Evolutionary conservation across 108 stramenopile genomes (phyloP).

Genomic region (Cyclotella kingstonii): DNA sequence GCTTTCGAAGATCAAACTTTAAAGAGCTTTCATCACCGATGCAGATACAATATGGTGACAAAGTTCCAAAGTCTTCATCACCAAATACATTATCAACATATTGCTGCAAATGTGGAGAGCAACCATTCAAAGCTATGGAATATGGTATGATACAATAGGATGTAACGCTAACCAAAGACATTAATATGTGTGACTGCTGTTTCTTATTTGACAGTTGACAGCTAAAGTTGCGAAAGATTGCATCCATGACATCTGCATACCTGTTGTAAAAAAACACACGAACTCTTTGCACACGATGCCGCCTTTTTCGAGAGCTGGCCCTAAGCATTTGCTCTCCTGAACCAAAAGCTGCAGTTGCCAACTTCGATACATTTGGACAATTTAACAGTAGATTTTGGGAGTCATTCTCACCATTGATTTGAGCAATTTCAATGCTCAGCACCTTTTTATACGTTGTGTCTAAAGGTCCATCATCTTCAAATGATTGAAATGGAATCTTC

Average conservation of each 20-base stretch:
- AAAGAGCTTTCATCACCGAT: conserved; percentile 52
- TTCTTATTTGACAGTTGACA: neutral
- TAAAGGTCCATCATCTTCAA: conserved; percentile 65
- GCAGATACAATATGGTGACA: conserved; percentile 62
- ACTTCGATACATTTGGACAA: conserved; percentile 12
- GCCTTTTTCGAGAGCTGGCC: conserved; percentile 20
- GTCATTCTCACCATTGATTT: conserved; percentile 7
- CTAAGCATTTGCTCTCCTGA: conserved; percentile 4
- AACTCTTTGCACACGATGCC: conserved; percentile 37
- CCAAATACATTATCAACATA: conserved; percentile 36
- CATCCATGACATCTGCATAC: conserved; percentile 50
- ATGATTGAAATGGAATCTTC: conserved; percentile 19
- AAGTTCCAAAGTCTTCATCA: conserved; percentile 29
- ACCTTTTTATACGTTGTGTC: conserved; percentile 48
- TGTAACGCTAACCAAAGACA: conserved; percentile 49
- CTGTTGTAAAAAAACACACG: conserved; percentile 63
- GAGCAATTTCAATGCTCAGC: conserved; percentile 55
- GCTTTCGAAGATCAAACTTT: neutral
- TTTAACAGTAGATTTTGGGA: neutral
- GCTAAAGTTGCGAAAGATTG: conserved; percentile 17
- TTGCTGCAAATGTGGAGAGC: conserved; percentile 27
- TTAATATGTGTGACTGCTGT: conserved; percentile 1
- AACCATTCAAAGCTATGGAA: conserved; percentile 4
- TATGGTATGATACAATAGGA: conserved; percentile 58
- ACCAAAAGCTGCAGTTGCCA: conserved; percentile 12